phyloP scores from a whole-genome alignment of 1,139 yeast species.

The Lizanozyma gosingica region DNA sequence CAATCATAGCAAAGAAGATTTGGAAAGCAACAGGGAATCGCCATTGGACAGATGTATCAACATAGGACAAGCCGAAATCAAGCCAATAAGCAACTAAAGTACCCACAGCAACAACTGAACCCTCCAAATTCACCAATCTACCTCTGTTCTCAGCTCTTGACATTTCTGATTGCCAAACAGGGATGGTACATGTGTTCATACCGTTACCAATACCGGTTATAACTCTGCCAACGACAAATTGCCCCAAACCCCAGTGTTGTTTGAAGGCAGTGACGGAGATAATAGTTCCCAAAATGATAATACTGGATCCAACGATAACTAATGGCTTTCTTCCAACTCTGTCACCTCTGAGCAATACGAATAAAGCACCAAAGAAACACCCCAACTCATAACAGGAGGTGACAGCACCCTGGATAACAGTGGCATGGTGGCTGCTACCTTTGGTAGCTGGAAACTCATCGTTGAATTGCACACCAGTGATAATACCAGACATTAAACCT shows the following conservation, averaged over 20 bases:
- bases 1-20: conserved; percentile 21
- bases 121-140: conserved; percentile 58
- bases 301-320: conserved; percentile 47
- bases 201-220: conserved; percentile 79
- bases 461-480: conserved; percentile 53
- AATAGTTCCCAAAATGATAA: conserved; percentile 56
- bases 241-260: conserved; percentile 43
- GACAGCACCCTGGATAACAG: conserved; percentile 57
- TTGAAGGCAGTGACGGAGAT: conserved; percentile 54
- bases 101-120: conserved; percentile 64
- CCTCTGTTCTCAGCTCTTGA: conserved; percentile 69
- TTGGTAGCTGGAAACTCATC: conserved; percentile 48
- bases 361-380: conserved; percentile 65
- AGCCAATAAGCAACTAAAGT: conserved; percentile 70
- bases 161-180: conserved; percentile 77
- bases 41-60: conserved; percentile 39
- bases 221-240: conserved; percentile 66
- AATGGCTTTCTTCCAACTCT: conserved; percentile 57
- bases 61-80: conserved; percentile 63
- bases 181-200: conserved; percentile 68
- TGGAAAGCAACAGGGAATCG: conserved; percentile 35
- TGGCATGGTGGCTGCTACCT: conserved; percentile 19
- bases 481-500: conserved; percentile 69
- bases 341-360: conserved; percentile 59
- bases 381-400: conserved; percentile 71